These are phyloP conservation scores for Pythium diclinum DNA, from an alignment of 352 stramenopile genomes.

Conservation along the genomic window DNA sequence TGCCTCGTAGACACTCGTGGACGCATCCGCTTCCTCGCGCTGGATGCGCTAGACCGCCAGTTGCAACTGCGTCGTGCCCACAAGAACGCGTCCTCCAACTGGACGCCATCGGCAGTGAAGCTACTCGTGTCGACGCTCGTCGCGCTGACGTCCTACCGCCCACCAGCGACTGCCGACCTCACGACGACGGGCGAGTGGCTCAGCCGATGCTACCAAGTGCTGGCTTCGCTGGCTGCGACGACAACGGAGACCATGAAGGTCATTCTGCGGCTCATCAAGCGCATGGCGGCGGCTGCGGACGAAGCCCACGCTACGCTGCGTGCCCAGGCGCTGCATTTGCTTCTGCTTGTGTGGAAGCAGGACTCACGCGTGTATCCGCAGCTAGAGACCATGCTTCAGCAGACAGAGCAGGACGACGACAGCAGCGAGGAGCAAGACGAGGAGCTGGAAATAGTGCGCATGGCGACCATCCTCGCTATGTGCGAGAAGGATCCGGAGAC, in stretches of 20 bases:
- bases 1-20: constrained; percentile 20
- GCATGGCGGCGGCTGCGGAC: constrained; percentile 32
- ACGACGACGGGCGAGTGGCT: constrained; percentile 29
- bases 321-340: constrained; percentile 47
- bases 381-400: constrained; percentile 47
- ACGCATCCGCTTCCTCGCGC: constrained; percentile 1
- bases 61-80: constrained; percentile 14
- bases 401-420: constrained; percentile 34
- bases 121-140: constrained; percentile 60
- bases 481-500: constrained; percentile 60
- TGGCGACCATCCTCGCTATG: constrained; percentile 61
- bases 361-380: constrained; percentile 68
- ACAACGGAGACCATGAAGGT: constrained; percentile 78
- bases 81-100: constrained; percentile 24
- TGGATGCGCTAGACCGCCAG: constrained; percentile 42
- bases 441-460: constrained; percentile 45
- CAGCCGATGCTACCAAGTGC: constrained; percentile 41
- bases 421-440: constrained; percentile 32
- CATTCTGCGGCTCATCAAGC: constrained; percentile 64
- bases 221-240: constrained; percentile 41
- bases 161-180: not conserved
- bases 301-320: constrained; percentile 24
- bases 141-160: constrained; percentile 40
- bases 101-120: constrained; percentile 34
- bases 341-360: constrained; percentile 59